Percentiles rank a stretch among this genome's conserved stretches.
phyloP scores from a whole-genome alignment of 768 basidiomycete species.

The Amanita pseudoporphyria region DNA sequence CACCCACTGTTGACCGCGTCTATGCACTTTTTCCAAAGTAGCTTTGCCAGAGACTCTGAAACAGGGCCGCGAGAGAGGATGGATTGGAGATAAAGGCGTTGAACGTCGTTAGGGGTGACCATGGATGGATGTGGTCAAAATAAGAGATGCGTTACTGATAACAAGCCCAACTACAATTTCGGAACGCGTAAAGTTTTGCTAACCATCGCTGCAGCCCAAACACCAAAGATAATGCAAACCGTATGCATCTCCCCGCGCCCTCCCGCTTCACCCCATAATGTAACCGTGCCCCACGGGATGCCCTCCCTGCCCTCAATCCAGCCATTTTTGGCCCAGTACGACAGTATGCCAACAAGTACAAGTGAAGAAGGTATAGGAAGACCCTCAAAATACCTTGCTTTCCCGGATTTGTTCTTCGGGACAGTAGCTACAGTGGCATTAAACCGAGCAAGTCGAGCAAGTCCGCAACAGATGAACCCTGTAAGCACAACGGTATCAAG shows the following conservation, averaged over 20 bases:
- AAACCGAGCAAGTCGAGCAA: slow-evolving; percentile 95
- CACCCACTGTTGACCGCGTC: slow-evolving; percentile 55
- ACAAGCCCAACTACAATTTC: slow-evolving; percentile 37
- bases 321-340: slow-evolving; percentile 75
- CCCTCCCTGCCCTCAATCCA: slow-evolving; percentile 77
- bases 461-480: slow-evolving; percentile 90
- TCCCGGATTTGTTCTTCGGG: slow-evolving; percentile 81
- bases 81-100: slow-evolving; percentile 72
- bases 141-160: slow-evolving; percentile 15
- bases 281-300: slow-evolving; percentile 65
- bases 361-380: slow-evolving; percentile 93
- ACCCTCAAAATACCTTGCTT: slow-evolving; percentile 94
- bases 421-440: slow-evolving; percentile 95
- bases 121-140: slow-evolving; percentile 18
- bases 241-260: slow-evolving; percentile 81
- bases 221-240: slow-evolving; percentile 64
- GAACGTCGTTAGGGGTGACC: slow-evolving; percentile 52
- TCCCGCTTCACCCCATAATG: slow-evolving; percentile 61
- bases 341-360: slow-evolving; percentile 65
- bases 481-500: slow-evolving; percentile 84
- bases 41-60: slow-evolving; percentile 52
- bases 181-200: slow-evolving; percentile 92
- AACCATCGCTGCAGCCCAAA: slow-evolving; percentile 95
- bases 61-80: slow-evolving; percentile 63
- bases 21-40: slow-evolving; percentile 59